Base-by-base conservation (phyloP, 2,329 filamentous ascomycete genomes). In the Aspergillus felis region DNA sequence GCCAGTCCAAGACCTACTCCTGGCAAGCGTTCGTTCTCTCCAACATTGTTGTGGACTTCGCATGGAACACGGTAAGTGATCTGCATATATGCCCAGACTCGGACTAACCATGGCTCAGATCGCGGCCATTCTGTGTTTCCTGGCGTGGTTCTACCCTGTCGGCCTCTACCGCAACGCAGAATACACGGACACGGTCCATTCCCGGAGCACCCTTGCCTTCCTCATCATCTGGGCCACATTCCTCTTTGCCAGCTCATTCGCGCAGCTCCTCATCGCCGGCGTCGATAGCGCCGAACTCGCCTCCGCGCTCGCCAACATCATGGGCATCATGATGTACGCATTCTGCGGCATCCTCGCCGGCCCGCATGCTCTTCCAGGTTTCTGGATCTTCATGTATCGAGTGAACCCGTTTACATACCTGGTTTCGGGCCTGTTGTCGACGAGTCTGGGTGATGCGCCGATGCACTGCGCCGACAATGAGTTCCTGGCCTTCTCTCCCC, bases 1-100 rank as follows among this genome's bases (percentile, higher is more conserved):
- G 81, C 1, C 81, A 85, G 0, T 84, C 81, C 73, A 89, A 90
- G 65, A 80, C 85, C 0, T 91, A 91, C 73, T 87, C 84, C 0
- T 91, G 88, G 88, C 81, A 83, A 60, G 85, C 66, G 0, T 91
- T 91, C 73, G 80, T 91, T 66, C 73, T 87, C 7, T 82, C 85
- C 66, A 89, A 89, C 67, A 82, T 91, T 53, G 50, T 87, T 1
- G 86, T 88, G 44, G 88, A 91, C 68, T 76, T 90, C 1, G 86
- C 87, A 0, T 91, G 80, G 71, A 78, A 82, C 44, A 78, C 56
- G 2, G 38, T 47, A 47, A 47, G 44, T 10, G 6, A 1, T 25
- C 14, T 3, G 4, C 44, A 20, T 4, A 20, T n/a, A 44, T 44
- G n/a, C 28, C 9, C n/a, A 44, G 41, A 1, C 6, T 22, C 9